Base-by-base conservation (phyloP, 2,329 filamentous ascomycete genomes). In the Phialocephala subalpina region DNA sequence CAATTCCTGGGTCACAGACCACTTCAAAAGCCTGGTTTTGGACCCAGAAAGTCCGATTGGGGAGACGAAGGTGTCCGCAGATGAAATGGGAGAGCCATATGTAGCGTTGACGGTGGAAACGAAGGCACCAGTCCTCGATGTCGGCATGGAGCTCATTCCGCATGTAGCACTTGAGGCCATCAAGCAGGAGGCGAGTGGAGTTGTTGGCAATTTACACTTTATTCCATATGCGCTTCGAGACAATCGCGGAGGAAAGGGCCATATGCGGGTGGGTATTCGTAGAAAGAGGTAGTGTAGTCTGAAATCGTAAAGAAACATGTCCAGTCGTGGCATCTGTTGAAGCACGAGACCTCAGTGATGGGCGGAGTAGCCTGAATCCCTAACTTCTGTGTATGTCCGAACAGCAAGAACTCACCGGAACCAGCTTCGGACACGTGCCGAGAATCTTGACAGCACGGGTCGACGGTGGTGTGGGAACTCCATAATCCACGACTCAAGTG, bases 181-280 rank as follows among this genome's bases (percentile, higher is more conserved):
- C 49, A 69, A 71, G 59, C 22, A 45, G 36, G 22, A 18, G 14
- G 35, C 25, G 27, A 25, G 45, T 29, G 72, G 69, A 40, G 58
- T 67, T 71, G 38, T 77, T 11, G 63, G 62, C n/a, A 58, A 81
- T 3, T 73, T 88, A 49, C 73, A 78, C 1, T 86, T 87, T 73
- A 76, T 87, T 53, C 85, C 85, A 22, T 88, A 87, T 69, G 85
- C 84, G 71, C 80, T 86, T 63, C 77, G 85, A 18, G 84, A 83
- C 18, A 88, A 87, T 67, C 75, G 85, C 38, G 82, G 83, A 2
- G 85, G 85, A 0, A 82, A 77, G 53, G 85, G 85, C n/a, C 67
- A 71, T 56, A 73, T 72, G 72, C 60, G 72, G 14, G 70, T 72
- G 6, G 72, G 72, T 1, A 64, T 72, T 25, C 61, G 69, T 18